phyloP scores from a whole-genome alignment of 805 yeast genomes.

The Yarrowia bubula region DNA sequence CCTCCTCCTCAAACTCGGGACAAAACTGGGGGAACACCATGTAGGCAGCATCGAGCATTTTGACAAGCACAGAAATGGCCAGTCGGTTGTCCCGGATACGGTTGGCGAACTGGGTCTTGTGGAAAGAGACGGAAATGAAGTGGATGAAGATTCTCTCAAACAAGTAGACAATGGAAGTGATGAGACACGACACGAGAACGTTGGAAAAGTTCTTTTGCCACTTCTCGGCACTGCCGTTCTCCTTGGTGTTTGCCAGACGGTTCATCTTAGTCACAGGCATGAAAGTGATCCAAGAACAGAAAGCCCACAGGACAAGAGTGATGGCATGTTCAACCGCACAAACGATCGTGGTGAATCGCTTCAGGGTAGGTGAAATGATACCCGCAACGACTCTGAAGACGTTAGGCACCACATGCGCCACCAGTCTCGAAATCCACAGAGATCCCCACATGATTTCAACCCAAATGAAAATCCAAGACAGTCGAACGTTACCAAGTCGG shows the following conservation, averaged over 20 bases:
- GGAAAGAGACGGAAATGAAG: conserved; percentile 43
- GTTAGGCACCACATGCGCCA: conserved; percentile 41
- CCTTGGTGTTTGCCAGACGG: conserved; percentile 31
- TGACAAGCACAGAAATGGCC: conserved; percentile 35
- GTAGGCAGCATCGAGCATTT: conserved; percentile 39
- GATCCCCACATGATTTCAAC: conserved; percentile 44
- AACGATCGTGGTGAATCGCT: conserved; percentile 37
- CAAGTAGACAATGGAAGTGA: conserved; percentile 40
- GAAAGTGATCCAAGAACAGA: conserved; percentile 41
- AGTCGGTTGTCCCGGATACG: conserved; percentile 42
- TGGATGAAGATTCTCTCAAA: conserved; percentile 42
- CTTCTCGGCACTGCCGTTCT: conserved; percentile 31
- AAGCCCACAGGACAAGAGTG: conserved; percentile 40
- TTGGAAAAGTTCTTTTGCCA: conserved; percentile 42
- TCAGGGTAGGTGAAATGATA: conserved; percentile 38
- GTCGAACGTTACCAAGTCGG: conserved; percentile 38
- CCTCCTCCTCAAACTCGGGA: conserved; percentile 42
- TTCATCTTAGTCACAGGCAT: conserved; percentile 39
- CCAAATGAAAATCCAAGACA: conserved; percentile 45
- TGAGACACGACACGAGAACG: conserved; percentile 41
- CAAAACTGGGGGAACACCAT: conserved; percentile 40
- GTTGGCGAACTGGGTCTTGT: conserved; percentile 41
- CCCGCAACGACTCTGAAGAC: conserved; percentile 36
- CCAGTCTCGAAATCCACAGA: conserved; percentile 38
- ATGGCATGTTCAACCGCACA: conserved; percentile 41